These are phyloP conservation scores for Cyberlindnera japonica DNA, from an alignment of 805 yeast genomes.

Conservation along the genomic window DNA sequence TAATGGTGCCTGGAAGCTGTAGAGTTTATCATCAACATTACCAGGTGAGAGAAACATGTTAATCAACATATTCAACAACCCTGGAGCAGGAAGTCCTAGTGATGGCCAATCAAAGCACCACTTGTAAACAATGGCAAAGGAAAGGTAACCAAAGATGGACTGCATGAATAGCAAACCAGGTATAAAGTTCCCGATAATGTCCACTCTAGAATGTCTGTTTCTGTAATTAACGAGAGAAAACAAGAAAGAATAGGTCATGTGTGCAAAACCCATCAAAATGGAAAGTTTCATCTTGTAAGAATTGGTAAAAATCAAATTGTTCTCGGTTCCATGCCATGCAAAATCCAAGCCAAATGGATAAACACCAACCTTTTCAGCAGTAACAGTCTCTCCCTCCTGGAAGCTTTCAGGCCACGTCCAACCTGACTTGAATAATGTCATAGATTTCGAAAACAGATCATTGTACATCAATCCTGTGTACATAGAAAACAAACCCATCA, in stretches of 20 bases:
- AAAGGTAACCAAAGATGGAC: conserved; percentile 89
- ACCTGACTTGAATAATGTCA: conserved; percentile 82
- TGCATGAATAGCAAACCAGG: conserved; percentile 97
- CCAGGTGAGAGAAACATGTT: conserved; percentile 97
- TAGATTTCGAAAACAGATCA: conserved; percentile 87
- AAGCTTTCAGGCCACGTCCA: conserved; percentile 85
- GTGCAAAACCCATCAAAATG: conserved; percentile 88
- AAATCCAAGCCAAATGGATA: conserved; percentile 88
- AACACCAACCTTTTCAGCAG: conserved; percentile 62
- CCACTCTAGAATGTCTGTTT: conserved; percentile 67
- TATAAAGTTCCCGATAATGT: conserved; percentile 86
- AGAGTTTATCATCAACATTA: conserved; percentile 72
- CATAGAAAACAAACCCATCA: conserved; percentile 95
- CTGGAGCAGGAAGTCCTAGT: conserved; percentile 78
- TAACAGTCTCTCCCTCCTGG: conserved; percentile 63
- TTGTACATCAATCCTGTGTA: conserved; percentile 93
- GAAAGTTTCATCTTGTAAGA: conserved; percentile 98
- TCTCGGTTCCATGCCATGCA: conserved; percentile 98
- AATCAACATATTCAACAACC: conserved; percentile 89
- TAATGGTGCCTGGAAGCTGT: conserved; percentile 71
- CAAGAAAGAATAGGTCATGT: conserved; percentile 86
- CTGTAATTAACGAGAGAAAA: conserved; percentile 81
- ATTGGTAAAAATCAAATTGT: conserved; percentile 83
- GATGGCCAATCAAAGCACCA: conserved; percentile 94
- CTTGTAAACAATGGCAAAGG: conserved; percentile 83